Evolutionary conservation across 2,329 filamentous ascomycete genomes (phyloP), one percentile per base, ranked within the genome.

Genomic region (Exophiala sp.): DNA sequence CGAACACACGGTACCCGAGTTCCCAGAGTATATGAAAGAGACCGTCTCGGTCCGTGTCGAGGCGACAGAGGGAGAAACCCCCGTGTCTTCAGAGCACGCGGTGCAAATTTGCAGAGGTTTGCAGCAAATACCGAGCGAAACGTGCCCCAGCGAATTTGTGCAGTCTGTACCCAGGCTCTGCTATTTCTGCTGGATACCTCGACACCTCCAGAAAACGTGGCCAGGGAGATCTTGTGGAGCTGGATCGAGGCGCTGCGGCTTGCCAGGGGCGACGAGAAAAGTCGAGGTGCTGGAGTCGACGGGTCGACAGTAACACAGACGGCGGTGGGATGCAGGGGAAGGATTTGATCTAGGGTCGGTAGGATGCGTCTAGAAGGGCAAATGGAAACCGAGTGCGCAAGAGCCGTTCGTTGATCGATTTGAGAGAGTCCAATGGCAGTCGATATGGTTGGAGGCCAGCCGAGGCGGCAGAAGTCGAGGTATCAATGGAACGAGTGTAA

Each of bases 221-320:
- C 34, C 24, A n/a, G n/a, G 43, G 29, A 41, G 50, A 51, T 48
- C 14, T 43, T 51, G 50, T 47, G 54, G 43, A 56, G 44, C 50
- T 30, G 30, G 44, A 42, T 53, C 50, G 48, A 39, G 37, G 41
- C 24, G 29, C 50, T 50, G 54, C 43, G 34, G 37, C 16, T 46
- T 46, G 43, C 50, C 45, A 48, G 40, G n/a, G 47, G 35, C 29
- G 30, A 24, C 40, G 52, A 42, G 18, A 29, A 32, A 38, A 41
- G 23, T 49, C 41, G 46, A 50, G 38, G 37, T 30, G 24, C 35
- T 29, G 18, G 10, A 22, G 38, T 42, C 21, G 22, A 34, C 42
- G 34, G 29, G 27, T 49, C 46, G 27, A 27, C 39, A 13, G 53
- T 55, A 22, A 37, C 42, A 55, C 48, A 46, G 29, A 27, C 34